These are phyloP conservation scores for Clonostachys chloroleuca DNA, from an alignment of 2,329 filamentous ascomycete species.

Conservation along the genomic window DNA sequence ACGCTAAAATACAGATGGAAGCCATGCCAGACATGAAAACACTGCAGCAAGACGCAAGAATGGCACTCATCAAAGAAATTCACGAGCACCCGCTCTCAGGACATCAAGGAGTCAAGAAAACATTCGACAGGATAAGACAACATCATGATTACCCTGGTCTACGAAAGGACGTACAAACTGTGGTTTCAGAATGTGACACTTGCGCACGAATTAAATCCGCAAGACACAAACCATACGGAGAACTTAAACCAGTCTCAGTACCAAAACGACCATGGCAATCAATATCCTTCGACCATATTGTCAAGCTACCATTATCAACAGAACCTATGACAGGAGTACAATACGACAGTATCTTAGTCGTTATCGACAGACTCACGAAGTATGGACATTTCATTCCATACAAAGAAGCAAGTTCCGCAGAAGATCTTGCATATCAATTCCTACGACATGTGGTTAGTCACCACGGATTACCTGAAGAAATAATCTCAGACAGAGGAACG, in stretches of 20 bases:
- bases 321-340: constrained; percentile 3
- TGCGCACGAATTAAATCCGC: too few species aligned
- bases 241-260: too few species aligned
- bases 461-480: constrained; percentile 1
- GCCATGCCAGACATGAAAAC: background rate
- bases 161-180: too few species aligned
- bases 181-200: too few species aligned
- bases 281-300: background rate
- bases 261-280: too few species aligned
- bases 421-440: background rate
- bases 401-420: too few species aligned
- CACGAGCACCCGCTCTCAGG: too few species aligned
- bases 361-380: background rate
- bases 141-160: background rate
- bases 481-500: constrained; percentile 4
- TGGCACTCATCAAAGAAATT: too few species aligned
- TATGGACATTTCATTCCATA: too few species aligned
- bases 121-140: background rate
- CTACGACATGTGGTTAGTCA: constrained; percentile 1
- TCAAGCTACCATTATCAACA: constrained; percentile 4
- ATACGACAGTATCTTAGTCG: constrained; percentile 1
- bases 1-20: too few species aligned
- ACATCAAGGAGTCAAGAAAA: constrained; percentile 3
- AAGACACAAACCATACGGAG: too few species aligned
- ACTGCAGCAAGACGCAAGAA: too few species aligned